These are phyloP conservation scores for Apiotrichum brassicae DNA, from an alignment of 1,284 basidiomycete species.

Conservation along the genomic window DNA sequence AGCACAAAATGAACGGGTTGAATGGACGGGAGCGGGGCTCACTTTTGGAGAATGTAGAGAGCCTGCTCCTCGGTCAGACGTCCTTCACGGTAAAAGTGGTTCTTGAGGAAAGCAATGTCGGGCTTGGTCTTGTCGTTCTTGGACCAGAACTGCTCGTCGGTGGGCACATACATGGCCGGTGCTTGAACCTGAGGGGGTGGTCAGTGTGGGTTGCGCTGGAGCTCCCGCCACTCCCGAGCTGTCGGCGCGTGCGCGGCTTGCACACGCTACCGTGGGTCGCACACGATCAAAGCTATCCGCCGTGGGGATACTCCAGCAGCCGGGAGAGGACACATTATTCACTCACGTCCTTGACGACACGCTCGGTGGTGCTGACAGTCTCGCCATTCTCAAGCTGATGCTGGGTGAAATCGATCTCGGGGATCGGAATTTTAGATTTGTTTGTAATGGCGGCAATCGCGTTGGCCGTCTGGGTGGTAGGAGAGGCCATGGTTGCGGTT, in stretches of 20 bases:
- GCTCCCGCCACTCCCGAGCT: background rate
- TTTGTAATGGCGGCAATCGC: constrained; percentile 43
- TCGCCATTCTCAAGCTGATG: constrained; percentile 83
- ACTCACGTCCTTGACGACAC: constrained; percentile 49
- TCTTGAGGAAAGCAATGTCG: constrained; percentile 96
- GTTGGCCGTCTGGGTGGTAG: constrained; percentile 39
- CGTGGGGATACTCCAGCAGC: too few species aligned
- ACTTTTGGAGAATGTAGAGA: constrained; percentile 72
- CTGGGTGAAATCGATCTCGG: constrained; percentile 78
- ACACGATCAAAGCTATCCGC: too few species aligned
- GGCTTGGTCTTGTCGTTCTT: constrained; percentile 76
- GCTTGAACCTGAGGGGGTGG: constrained; percentile 69
- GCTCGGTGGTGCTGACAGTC: constrained; percentile 58
- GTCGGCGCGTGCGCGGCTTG: background rate
- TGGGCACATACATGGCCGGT: constrained; percentile 85
- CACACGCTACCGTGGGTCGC: background rate
- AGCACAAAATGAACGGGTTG: background rate
- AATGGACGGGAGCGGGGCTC: constrained; percentile 14
- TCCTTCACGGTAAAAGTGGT: constrained; percentile 97
- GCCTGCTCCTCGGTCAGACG: constrained; percentile 85
- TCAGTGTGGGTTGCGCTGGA: background rate
- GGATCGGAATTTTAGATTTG: constrained; percentile 50
- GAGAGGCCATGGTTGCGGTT: constrained; percentile 39
- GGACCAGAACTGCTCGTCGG: constrained; percentile 88
- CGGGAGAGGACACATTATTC: too few species aligned